Percentiles rank a stretch among this genome's conserved stretches.
These are phyloP conservation scores for Claviceps fusiformis DNA, from an alignment of 2,329 filamentous ascomycete species.

Conservation along the genomic window DNA sequence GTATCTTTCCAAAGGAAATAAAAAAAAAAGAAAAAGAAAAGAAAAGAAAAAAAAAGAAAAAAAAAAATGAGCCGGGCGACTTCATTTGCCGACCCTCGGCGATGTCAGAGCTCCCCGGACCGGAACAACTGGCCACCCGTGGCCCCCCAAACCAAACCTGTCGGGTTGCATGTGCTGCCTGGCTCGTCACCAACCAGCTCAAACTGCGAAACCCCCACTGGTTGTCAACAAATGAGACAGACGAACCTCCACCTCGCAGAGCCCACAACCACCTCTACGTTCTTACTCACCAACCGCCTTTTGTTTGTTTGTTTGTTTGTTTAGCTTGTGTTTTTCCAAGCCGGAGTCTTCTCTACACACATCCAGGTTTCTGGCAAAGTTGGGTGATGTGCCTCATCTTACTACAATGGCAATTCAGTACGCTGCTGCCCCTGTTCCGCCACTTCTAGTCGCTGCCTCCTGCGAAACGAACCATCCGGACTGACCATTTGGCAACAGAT, in stretches of 20 bases:
- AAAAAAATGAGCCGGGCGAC: too few relatives aligned
- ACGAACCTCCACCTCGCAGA: conserved; percentile 3
- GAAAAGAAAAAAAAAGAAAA: too few relatives aligned
- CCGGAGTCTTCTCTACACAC: conserved; percentile 1
- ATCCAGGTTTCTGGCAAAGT: conserved; percentile 5
- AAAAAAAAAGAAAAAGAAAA: too few relatives aligned
- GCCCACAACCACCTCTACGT: not conserved
- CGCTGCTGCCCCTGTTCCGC: conserved; percentile 9
- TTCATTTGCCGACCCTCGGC: too few relatives aligned
- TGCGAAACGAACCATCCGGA: conserved; percentile 10
- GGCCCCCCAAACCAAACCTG: not conserved
- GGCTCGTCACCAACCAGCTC: not conserved
- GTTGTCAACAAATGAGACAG: not conserved
- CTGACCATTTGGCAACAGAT: conserved; percentile 40
- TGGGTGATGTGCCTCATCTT: conserved; percentile 10
- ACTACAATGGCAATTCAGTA: conserved; percentile 32
- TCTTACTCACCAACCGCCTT: not conserved
- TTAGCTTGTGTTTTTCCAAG: not conserved
- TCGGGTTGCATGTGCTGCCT: not conserved
- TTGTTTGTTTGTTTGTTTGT: not conserved
- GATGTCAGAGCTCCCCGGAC: not conserved
- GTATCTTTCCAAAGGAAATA: too few relatives aligned
- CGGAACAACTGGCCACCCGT: not conserved
- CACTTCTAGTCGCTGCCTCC: not conserved
- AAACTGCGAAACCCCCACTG: not conserved